Percentiles rank a stretch among this genome's conserved stretches.
phyloP scores from a whole-genome alignment of 2,329 filamentous ascomycete genomes.

The Aspergillus viridinutans region DNA sequence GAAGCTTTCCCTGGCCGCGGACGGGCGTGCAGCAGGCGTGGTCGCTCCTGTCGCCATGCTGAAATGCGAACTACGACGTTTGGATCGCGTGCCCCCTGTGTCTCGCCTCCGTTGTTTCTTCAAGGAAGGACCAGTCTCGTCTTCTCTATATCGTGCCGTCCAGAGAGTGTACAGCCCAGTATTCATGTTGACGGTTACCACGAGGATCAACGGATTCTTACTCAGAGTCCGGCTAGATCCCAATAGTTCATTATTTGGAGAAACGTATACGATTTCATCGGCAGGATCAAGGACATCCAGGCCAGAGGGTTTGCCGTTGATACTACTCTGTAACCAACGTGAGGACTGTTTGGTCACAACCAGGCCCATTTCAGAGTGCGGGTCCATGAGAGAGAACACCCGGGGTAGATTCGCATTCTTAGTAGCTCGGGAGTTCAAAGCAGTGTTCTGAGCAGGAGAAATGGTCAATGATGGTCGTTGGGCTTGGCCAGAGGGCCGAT shows the following conservation, averaged over 20 bases:
- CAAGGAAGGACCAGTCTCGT: slow-evolving; percentile 50
- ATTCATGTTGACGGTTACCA: slow-evolving; percentile 76
- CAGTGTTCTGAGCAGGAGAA: slow-evolving; percentile 51
- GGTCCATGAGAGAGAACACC: slow-evolving; percentile 79
- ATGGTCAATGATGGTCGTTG: slow-evolving; percentile 47
- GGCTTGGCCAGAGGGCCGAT: slow-evolving; percentile 27
- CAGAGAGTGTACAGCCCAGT: slow-evolving; percentile 77
- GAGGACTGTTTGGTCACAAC: slow-evolving; percentile 58
- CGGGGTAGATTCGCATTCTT: slow-evolving; percentile 54
- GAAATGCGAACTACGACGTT: slow-evolving; percentile 63
- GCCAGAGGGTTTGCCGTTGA: slow-evolving; percentile 23
- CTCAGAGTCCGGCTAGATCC: slow-evolving; percentile 25
- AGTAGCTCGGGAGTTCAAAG: slow-evolving; percentile 55
- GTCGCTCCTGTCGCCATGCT: slow-evolving; percentile 64
- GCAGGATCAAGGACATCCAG: slow-evolving; percentile 64
- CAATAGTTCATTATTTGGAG: slow-evolving; percentile 54
- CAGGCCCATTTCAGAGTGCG: slow-evolving; percentile 77
- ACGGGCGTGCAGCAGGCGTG: slow-evolving; percentile 65
- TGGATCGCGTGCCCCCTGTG: slow-evolving; percentile 63
- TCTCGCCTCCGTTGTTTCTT: slow-evolving; percentile 43
- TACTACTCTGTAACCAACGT: slow-evolving; percentile 26
- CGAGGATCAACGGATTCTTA: slow-evolving; percentile 60
- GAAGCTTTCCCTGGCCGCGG: slow-evolving; percentile 72
- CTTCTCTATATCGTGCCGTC: slow-evolving; percentile 72
- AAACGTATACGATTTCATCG: slow-evolving; percentile 82